Evolutionary conservation across 2,329 filamentous ascomycete genomes (phyloP), one percentile per base, ranked within the genome.

Genomic region (Exophiala sp.): DNA sequence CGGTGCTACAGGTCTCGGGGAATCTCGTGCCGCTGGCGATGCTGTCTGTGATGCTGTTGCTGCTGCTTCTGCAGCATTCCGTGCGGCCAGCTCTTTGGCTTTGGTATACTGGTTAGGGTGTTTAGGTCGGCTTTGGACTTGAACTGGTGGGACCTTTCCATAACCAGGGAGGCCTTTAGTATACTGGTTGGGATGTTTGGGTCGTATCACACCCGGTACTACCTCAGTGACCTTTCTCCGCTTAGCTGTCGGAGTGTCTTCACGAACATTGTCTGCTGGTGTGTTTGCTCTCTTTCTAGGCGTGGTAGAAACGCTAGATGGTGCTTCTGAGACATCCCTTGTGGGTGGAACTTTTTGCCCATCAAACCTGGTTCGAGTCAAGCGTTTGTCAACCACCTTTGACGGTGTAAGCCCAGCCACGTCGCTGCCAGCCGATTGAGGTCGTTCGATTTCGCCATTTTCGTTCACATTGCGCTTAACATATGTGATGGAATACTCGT

Each of bases 141-240:
- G 33, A 7, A 20, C 33, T 40, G 46, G 11, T 29, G 46, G 12
- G 7, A 29, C 16, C n/a, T 32, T 43, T 29, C 41, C 41, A 43
- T 43, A 43, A n/a, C 41, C 41, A 24, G 41, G 41, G 8, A 42
- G 33, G 5, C 41, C 50, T 40, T 47, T 57, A 2, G 54, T 57
- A 43, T 59, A 61, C 38, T 62, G 59, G 46, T 62, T 61, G 2
- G 58, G 60, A 38, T 62, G 58, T 39, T 59, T 63, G 20, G 59
- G 59, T 35, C 43, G 40, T 32, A 52, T 33, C 10, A 32, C 40
- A 40, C 29, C 41, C 3, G 14, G 18, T n/a, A 24, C 41, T 12
- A 24, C 41, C n/a, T 42, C 52, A 35, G 50, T 63, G 53, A 9
- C 57, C 47, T 38, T 56, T 35, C 43, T 60, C 52, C 50, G 64